Base-by-base conservation (phyloP, 2,329 filamentous ascomycete genomes). In the Leptographium lundbergii region DNA sequence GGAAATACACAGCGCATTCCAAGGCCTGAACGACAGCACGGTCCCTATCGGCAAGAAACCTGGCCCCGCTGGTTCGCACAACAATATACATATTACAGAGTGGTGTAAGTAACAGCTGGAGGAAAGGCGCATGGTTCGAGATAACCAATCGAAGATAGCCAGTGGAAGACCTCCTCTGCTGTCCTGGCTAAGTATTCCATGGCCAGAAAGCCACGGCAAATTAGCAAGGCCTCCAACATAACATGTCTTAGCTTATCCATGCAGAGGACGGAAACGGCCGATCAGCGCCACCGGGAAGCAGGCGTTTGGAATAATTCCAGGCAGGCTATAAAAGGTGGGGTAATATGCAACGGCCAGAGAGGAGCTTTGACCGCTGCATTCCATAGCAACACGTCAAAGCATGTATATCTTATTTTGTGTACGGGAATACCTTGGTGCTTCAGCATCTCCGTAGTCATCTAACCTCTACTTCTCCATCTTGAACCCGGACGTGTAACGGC, bases 401-500 rank as follows among this genome's bases (percentile, higher is more conserved):
- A 32, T 53, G 51, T 53, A 27, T n/a, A n/a, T n/a, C n/a, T n/a
- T n/a, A n/a, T 32, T 27, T 53, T 17, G 27, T 34, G 9, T 34
- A 53, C 27, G 32, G 5, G 7, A 32, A 10, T 32, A 9, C 6
- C 50, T 52, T n/a, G 9, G 17, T 52, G 42, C 36, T 14, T 3
- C 10, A 6, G 10, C 42, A 11, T n/a, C 10, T 54, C 29, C 10
- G 29, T 36, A 13, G 22, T 14, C 3, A 2, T 6, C n/a, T 24
- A 64, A 75, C 7, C 73, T 78, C 65, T 76, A 73, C 61, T 60
- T 64, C 39, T 57, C 69, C 2, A 61, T 59, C 11, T 51, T 57
- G 4, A 54, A 62, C 10, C 66, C 60, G 0, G 45, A 53, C 6
- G 52, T 60, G 22, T 59, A 63, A 63, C 62, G 22, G 58, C 64